phyloP scores from a whole-genome alignment of 176 grass and related monocot species.

The Phoenix roebelenii region DNA sequence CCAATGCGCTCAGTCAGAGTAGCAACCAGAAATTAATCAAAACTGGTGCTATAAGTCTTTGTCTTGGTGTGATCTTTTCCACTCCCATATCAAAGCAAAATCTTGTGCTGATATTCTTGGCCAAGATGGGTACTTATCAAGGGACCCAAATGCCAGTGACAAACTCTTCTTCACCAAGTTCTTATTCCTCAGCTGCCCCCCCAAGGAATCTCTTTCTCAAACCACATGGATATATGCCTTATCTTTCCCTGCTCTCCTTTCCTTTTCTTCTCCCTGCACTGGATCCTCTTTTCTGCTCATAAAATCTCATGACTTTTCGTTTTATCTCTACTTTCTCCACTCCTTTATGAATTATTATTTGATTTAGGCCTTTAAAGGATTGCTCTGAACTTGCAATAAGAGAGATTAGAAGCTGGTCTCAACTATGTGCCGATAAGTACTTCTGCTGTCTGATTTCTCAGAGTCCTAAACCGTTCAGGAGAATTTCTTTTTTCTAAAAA shows the following conservation, averaged over 20 bases:
- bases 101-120: not conserved
- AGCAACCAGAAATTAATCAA: no score
- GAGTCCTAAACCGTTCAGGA: no score
- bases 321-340: slow-evolving; percentile 7
- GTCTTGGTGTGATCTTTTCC: slow-evolving; percentile 25
- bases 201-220: slow-evolving; percentile 31
- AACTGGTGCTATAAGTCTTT: not conserved
- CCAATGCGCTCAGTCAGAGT: no score
- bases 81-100: not conserved
- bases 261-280: slow-evolving; percentile 29
- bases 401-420: no score
- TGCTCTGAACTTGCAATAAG: no score
- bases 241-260: slow-evolving; percentile 22
- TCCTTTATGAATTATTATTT: not conserved
- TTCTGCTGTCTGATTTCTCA: no score
- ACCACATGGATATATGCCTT: slow-evolving; percentile 9
- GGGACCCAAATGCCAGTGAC: slow-evolving; percentile 1
- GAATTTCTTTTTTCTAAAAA: no score
- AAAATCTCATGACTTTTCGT: slow-evolving; percentile 1
- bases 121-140: slow-evolving; percentile 6
- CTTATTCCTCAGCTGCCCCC: slow-evolving; percentile 11
- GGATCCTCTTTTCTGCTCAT: slow-evolving; percentile 14
- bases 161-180: slow-evolving; percentile 5
- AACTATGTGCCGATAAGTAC: no score
- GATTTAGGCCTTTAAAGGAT: no score